Conservation (phyloP, 768 basidiomycete genomes). For the Paxillus rubicundulus region DNA sequence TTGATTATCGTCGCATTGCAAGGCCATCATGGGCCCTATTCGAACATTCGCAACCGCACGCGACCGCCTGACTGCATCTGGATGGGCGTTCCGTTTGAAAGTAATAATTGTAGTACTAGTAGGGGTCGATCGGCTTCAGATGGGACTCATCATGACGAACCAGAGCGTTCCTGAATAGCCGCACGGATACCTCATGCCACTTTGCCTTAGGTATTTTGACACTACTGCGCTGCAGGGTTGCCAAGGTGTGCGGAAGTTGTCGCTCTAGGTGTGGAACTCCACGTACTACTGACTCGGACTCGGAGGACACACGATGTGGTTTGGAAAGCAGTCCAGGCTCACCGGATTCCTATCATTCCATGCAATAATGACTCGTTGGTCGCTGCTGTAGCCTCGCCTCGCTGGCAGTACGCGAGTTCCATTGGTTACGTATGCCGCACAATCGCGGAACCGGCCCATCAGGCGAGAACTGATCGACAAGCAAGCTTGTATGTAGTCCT, state of each 20-base stretch:
- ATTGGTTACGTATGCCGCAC: conserved; percentile 10
- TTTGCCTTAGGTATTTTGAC: conserved; percentile 29
- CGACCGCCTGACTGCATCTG: conserved; percentile 13
- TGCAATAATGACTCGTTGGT: neutral
- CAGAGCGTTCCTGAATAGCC: conserved; percentile 27
- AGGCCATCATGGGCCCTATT: too few species aligned
- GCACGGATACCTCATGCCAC: conserved; percentile 32
- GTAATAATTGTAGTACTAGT: conserved; percentile 15
- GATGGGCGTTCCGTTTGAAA: conserved; percentile 5
- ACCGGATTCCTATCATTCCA: neutral
- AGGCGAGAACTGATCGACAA: conserved; percentile 16
- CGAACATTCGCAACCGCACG: conserved; percentile 25
- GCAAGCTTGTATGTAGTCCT: conserved; percentile 16
- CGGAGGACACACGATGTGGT: conserved; percentile 10
- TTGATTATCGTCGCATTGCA: conserved; percentile 27
- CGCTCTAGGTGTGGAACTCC: conserved; percentile 13
- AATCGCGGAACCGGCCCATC: conserved; percentile 25
- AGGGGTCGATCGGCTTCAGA: conserved; percentile 22
- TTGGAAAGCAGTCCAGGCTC: conserved; percentile 8
- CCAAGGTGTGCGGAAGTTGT: conserved; percentile 12
- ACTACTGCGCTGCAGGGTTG: conserved; percentile 34
- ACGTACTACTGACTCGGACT: too few species aligned
- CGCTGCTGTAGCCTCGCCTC: conserved; percentile 6
- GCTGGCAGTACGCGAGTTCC: conserved; percentile 20
- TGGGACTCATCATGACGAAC: conserved; percentile 30